phyloP scores from a whole-genome alignment of 2,329 filamentous ascomycete species.

The Penicillium capsulatum region DNA sequence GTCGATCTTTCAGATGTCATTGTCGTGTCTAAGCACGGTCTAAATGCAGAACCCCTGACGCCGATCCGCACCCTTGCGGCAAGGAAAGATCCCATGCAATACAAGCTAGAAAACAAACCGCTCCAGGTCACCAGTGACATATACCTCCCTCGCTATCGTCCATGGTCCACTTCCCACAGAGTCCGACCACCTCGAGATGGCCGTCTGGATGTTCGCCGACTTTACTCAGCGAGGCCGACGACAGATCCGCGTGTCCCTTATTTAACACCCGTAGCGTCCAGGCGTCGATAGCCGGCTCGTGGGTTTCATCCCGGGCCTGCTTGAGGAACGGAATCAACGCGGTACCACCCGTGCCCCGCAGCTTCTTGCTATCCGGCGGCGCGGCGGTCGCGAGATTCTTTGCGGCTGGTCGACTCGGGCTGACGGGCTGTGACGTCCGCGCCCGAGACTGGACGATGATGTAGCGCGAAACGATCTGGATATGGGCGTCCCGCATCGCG shows the following conservation, averaged over 20 bases:
- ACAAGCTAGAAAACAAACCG: slow-evolving; percentile 9
- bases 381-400: slow-evolving; percentile 55
- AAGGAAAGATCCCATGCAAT: slow-evolving; percentile 6
- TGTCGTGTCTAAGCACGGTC: neutral
- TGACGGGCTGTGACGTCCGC: slow-evolving; percentile 59
- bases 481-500: slow-evolving; percentile 84
- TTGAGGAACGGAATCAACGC: slow-evolving; percentile 93
- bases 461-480: slow-evolving; percentile 92
- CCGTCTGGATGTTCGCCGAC: slow-evolving; percentile 52
- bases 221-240: slow-evolving; percentile 48
- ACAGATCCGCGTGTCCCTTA: slow-evolving; percentile 43
- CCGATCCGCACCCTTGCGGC: neutral
- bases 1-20: no score
- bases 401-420: slow-evolving; percentile 40
- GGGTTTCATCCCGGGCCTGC: slow-evolving; percentile 92
- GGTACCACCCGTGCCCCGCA: slow-evolving; percentile 89
- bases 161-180: slow-evolving; percentile 84
- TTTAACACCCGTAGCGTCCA: slow-evolving; percentile 59
- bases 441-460: slow-evolving; percentile 82
- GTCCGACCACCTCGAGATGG: slow-evolving; percentile 59
- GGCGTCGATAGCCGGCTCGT: slow-evolving; percentile 75
- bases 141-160: slow-evolving; percentile 70
- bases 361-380: slow-evolving; percentile 50
- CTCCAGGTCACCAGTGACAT: slow-evolving; percentile 53
- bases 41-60: neutral